These are phyloP conservation scores for Gossypium rotundifolium DNA, from an alignment of 345 rosid genomes.

Conservation along the genomic window DNA sequence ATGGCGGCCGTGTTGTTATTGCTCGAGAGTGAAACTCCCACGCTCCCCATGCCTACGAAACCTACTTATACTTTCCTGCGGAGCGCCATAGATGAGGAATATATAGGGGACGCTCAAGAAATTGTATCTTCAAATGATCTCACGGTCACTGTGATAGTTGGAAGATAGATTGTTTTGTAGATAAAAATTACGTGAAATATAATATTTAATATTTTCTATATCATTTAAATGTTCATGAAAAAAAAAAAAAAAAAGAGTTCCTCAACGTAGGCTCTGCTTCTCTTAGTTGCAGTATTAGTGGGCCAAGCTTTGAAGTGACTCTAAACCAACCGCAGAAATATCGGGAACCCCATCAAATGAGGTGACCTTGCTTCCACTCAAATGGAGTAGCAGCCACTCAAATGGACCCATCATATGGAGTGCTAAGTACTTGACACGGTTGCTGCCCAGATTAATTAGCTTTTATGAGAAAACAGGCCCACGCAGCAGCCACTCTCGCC, in stretches of 20 bases:
- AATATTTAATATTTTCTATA: background rate
- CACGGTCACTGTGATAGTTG: constrained; percentile 43
- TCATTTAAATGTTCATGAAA: background rate
- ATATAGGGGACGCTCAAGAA: constrained; percentile 32
- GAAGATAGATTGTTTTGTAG: constrained; percentile 35
- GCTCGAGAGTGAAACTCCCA: constrained; percentile 60
- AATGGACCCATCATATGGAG: too few relatives aligned
- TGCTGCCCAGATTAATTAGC: background rate
- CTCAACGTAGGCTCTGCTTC: background rate
- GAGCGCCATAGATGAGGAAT: constrained; percentile 31
- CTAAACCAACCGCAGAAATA: too few relatives aligned
- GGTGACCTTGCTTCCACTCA: too few relatives aligned
- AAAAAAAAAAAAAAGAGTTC: too few relatives aligned
- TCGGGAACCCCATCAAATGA: too few relatives aligned
- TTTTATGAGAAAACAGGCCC: background rate
- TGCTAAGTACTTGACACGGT: background rate
- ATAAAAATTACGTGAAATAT: background rate
- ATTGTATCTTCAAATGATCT: constrained; percentile 45
- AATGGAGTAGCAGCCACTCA: too few relatives aligned
- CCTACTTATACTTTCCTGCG: constrained; percentile 53
- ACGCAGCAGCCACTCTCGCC: background rate
- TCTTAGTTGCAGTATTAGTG: background rate
- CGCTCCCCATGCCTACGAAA: constrained; percentile 47
- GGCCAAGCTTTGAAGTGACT: too few relatives aligned
- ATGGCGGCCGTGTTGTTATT: constrained; percentile 53